Evolutionary conservation across 2,329 filamentous ascomycete genomes (phyloP), one percentile per base, ranked within the genome.

Genomic region (Paecilomyces niveus): DNA sequence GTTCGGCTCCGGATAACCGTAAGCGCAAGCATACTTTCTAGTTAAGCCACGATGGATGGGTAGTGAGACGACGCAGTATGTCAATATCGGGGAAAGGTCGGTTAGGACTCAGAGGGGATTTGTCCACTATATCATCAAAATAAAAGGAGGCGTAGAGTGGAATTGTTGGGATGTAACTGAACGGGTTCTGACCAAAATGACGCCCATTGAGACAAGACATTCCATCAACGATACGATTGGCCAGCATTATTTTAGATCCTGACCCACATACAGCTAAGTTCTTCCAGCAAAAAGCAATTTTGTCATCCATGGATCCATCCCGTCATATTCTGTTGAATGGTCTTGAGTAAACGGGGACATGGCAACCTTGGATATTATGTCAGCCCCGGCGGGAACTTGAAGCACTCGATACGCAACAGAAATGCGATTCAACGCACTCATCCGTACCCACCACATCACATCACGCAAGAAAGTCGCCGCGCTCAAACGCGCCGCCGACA

Each of bases 371-470:
- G 18, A n/a, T 45, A 18, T 18, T 45, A 45, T 45, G 39, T 18
- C 15, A 45, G 39, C 39, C 39, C 39, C 39, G 15, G 5, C 39
- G n/a, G 39, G 39, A 21, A 45, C 39, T 21, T 45, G 39, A 45
- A 45, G 4, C 39, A 18, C 2, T 8, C n/a, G n/a, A 45, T 8
- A 18, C 39, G 35, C 35, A 3, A 18, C 15, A 26, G 26, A 54
- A 59, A 68, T 67, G 64, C 63, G 67, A 35, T 81, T 74, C 67
- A 82, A 84, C 68, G 83, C 87, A 31, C 77, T 92, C 53, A 89
- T 92, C 60, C 83, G 88, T 56, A 92, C 89, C 0, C 89, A 92
- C 65, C 89, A 92, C 71, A 91, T 92, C 68, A 92, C 88, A 3
- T 91, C 87, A 0, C 86, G 88, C 63, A 91, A 90, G 70, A 92